phyloP scores from a whole-genome alignment of 2,329 filamentous ascomycete species.

The Pyrenophora teres region DNA sequence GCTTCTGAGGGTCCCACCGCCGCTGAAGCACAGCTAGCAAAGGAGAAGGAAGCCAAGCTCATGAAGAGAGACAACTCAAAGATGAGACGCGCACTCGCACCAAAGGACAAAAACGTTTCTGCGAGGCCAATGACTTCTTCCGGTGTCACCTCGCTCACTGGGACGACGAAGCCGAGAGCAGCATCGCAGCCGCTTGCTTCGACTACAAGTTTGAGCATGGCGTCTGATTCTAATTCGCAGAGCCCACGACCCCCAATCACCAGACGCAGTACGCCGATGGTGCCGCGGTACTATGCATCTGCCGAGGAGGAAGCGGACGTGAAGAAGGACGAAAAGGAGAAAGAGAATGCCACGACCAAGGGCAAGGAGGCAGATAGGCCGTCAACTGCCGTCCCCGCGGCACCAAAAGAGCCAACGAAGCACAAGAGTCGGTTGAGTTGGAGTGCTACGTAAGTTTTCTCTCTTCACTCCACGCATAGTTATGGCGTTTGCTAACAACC shows the following conservation, averaged over 20 bases:
- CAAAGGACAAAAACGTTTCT: constrained; percentile 8
- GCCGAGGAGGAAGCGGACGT: no score
- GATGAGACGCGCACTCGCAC: constrained; percentile 4
- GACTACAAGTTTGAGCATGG: background rate
- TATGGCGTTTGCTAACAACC: background rate
- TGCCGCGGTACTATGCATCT: background rate
- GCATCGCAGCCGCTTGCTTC: no score
- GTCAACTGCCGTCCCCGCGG: constrained; percentile 2
- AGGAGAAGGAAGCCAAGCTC: background rate
- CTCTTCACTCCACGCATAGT: background rate
- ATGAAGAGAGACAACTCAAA: background rate
- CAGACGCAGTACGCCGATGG: background rate
- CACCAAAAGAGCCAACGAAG: constrained; percentile 1
- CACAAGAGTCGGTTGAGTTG: constrained; percentile 24
- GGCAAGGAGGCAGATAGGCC: background rate
- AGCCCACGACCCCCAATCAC: background rate
- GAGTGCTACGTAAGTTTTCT: constrained; percentile 29
- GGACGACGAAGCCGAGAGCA: no score
- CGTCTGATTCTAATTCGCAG: background rate
- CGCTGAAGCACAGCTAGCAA: background rate
- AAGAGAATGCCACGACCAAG: no score
- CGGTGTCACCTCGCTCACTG: background rate
- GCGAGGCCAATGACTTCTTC: constrained; percentile 8
- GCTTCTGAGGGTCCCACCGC: background rate
- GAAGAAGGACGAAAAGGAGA: no score